Base-by-base conservation (phyloP, 1,139 yeast species). In the Meyerozyma guilliermondii region DNA sequence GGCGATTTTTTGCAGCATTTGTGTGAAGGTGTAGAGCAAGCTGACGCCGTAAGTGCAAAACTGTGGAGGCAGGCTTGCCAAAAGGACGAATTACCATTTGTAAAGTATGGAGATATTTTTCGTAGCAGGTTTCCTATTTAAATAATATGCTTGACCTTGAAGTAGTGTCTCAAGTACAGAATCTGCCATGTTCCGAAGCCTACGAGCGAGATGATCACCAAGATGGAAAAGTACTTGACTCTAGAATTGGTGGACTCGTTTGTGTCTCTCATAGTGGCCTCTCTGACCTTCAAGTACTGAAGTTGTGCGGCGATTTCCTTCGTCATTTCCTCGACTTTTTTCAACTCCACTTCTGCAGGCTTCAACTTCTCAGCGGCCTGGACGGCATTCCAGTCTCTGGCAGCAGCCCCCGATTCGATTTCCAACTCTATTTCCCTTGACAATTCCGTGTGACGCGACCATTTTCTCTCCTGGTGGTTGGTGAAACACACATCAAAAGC, bases 351-450 rank as follows among this genome's bases (percentile, higher is more conserved):
- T 65, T 92, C 98, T 39, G 84, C 80, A 9, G 98, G 98, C 68
- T 86, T 87, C 65, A 92, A 81, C 62, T 88, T 87, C 65, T 91
- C 98, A 39, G 87, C 79, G 34, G 96, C 91, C 69, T 91, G 97
- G 50, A 89, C 74, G 23, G 94, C 89, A 60, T 88, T 88, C 98
- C 98, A 92, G 67, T 92, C 98, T 66, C 98, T 83, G 34, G 98
- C 98, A 54, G 91, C 88, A 43, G 97, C 87, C 28, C 98, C 98
- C 50, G 91, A 83, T 65, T 92, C 98, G 46, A 92, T 85, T 52
- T 91, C 97, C 57, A 92, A 73, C 59, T 89, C 97, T 53, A 92
- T 72, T 44, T 83, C 82, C 65, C 91, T 78, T 38, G 68, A 60
- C 50, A 76, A 58, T 39, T 48, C 36, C 23, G 41, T 41, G 31